Base-by-base conservation (phyloP, 495 filamentous ascomycete genomes). In the Podospora didyma region DNA sequence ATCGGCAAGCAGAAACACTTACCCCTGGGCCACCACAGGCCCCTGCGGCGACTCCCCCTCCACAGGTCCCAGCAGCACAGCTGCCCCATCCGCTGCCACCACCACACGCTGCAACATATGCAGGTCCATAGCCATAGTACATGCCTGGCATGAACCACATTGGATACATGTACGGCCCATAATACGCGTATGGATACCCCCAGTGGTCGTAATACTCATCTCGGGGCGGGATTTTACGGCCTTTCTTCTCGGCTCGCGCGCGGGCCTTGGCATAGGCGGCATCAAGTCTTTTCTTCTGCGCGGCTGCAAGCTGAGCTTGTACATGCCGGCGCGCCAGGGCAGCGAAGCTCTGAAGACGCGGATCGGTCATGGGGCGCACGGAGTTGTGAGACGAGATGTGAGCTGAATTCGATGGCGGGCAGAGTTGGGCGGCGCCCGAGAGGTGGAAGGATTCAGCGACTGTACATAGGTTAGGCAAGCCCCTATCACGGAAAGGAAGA, bases 341-440 rank as follows among this genome's bases (percentile, higher is more conserved):
- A 14, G n/a, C 3, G 5, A 17, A 17, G 39, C 39, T 81, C 80
- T 22, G 78, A 65, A 59, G 86, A 82, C 11, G 74, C 65, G 47
- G 59, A 61, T 46, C 79, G 28, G 7, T 47, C 76, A 23, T 64
- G 14, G 68, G 66, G 42, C 54, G 53, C 56, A 71, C 62, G 9
- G 82, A 75, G 67, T 83, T 89, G 75, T 93, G 89, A 0, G 86
- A 75, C 7, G 82, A 86, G 68, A 93, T 88, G 69, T 93, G 89
- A 1, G 85, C 82, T 60, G 82, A 84, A 50, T 79, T 82, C 55
- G 79, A 61, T 2, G 79, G 79, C 3, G 83, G 78, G 57, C 75
- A 79, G 46, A 78, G 63, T 45, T 82, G 62, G 19, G 84, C 78
- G 1, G 73, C 75, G 57, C 84, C 79, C 10, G 81, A 79, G 10